Conservation (phyloP, 768 basidiomycete genomes). For the Rhodotorula graminis region DNA sequence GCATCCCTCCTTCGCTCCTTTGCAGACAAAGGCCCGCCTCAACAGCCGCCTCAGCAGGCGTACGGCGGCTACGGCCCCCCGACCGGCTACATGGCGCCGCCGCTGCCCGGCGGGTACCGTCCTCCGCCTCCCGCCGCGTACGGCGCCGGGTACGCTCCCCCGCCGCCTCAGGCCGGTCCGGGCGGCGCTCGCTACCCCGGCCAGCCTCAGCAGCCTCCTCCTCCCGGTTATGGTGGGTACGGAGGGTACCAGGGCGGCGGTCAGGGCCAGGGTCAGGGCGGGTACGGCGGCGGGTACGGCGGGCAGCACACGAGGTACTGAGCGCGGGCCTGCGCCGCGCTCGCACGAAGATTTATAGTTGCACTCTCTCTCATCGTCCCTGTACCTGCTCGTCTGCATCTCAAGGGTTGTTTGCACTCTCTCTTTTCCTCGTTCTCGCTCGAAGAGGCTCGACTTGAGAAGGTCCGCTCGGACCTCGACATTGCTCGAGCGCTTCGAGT, state of each 20-base stretch:
- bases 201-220: neutral
- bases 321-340: neutral
- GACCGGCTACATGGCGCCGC: conserved; percentile 18
- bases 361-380: too few species aligned
- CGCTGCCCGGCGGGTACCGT: conserved; percentile 6
- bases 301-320: neutral
- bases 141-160: neutral
- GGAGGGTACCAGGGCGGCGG: conserved; percentile 23
- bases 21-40: conserved; percentile 2
- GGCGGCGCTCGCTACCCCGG: conserved; percentile 24
- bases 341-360: too few species aligned
- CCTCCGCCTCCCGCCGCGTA: conserved; percentile 7
- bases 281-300: neutral
- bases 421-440: too few species aligned
- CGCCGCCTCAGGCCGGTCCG: neutral
- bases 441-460: too few species aligned
- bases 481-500: too few species aligned
- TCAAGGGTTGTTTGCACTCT: too few species aligned
- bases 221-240: conserved; percentile 10
- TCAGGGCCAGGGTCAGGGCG: neutral
- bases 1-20: neutral
- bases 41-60: neutral
- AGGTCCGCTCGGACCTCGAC: too few species aligned
- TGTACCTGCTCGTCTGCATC: too few species aligned
- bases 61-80: conserved; percentile 4